Percentiles rank a stretch among this genome's conserved stretches.
Conservation (phyloP, 2,329 filamentous ascomycete species). For the Karstenula rhodostoma region DNA sequence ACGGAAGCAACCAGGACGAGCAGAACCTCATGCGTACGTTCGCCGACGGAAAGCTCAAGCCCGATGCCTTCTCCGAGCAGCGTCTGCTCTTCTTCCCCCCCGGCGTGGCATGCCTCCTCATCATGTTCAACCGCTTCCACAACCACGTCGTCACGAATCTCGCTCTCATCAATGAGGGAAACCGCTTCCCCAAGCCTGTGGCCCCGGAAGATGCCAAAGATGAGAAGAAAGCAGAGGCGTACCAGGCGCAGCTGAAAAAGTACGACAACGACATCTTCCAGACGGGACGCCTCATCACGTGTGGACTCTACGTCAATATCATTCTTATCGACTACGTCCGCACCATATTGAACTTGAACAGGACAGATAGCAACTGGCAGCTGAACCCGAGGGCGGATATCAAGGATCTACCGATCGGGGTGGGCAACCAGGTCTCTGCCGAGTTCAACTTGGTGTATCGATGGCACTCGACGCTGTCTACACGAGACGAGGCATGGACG, state of each 20-base stretch:
- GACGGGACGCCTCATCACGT: conserved; percentile 60
- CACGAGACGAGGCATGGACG: conserved; percentile 82
- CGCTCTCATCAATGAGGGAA: conserved; percentile 84
- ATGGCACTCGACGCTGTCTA: conserved; percentile 82
- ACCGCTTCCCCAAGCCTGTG: conserved; percentile 74
- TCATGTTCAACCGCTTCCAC: conserved; percentile 79
- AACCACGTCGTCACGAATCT: conserved; percentile 84
- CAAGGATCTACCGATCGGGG: conserved; percentile 70
- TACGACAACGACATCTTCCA: conserved; percentile 61
- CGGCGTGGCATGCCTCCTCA: conserved; percentile 71
- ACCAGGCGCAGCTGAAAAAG: conserved; percentile 44
- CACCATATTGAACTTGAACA: conserved; percentile 67
- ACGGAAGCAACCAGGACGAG: conserved; percentile 73
- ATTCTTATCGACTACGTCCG: conserved; percentile 63
- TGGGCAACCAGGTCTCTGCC: conserved; percentile 83
- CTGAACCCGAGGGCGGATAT: conserved; percentile 78
- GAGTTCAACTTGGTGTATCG: conserved; percentile 91
- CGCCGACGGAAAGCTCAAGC: conserved; percentile 73
- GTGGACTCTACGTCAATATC: conserved; percentile 63
- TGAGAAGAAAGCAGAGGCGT: conserved; percentile 46
- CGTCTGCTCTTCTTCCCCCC: conserved; percentile 72
- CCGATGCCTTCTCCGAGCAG: conserved; percentile 73
- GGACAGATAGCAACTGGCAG: conserved; percentile 79
- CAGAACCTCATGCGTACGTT: conserved; percentile 71
- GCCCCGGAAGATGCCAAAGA: conserved; percentile 50